phyloP scores from a whole-genome alignment of 148 eudicot genomes.

The Limonium bicolor region DNA sequence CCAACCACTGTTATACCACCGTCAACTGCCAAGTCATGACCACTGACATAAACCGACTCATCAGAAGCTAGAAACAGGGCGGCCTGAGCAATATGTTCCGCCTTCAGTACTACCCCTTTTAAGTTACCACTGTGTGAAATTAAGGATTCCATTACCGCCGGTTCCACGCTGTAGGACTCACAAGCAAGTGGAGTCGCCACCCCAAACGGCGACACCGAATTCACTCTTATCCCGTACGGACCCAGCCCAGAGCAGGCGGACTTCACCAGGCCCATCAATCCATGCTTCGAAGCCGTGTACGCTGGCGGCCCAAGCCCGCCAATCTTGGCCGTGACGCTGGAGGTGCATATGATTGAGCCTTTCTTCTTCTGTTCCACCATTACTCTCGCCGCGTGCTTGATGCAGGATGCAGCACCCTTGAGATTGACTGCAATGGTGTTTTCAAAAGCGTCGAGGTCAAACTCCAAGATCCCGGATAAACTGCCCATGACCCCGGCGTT shows the following conservation, averaged over 20 bases:
- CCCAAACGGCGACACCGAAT: conserved; percentile 65
- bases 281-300: conserved; percentile 57
- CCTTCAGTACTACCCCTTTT: conserved; percentile 50
- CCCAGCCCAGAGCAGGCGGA: conserved; percentile 67
- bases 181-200: conserved; percentile 61
- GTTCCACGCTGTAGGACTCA: conserved; percentile 23
- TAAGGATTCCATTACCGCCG: conserved; percentile 24
- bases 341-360: conserved; percentile 58
- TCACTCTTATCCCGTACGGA: conserved; percentile 53
- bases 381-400: conserved; percentile 46
- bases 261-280: conserved; percentile 49
- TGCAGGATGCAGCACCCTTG: conserved; percentile 36
- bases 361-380: conserved; percentile 36
- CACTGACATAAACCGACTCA: conserved; percentile 63
- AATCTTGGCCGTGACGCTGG: conserved; percentile 31
- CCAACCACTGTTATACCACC: conserved; percentile 61
- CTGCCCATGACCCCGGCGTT: conserved; percentile 54
- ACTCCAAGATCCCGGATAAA: conserved; percentile 24
- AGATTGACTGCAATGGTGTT: conserved; percentile 39
- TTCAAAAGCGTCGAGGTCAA: conserved; percentile 32
- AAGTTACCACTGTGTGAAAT: conserved; percentile 19
- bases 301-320: conserved; percentile 54
- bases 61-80: conserved; percentile 75
- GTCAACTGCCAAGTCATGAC: conserved; percentile 62
- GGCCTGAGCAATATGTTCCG: conserved; percentile 58